phyloP scores from a whole-genome alignment of 1,139 yeast genomes.

The Arxiozyma bovina region DNA sequence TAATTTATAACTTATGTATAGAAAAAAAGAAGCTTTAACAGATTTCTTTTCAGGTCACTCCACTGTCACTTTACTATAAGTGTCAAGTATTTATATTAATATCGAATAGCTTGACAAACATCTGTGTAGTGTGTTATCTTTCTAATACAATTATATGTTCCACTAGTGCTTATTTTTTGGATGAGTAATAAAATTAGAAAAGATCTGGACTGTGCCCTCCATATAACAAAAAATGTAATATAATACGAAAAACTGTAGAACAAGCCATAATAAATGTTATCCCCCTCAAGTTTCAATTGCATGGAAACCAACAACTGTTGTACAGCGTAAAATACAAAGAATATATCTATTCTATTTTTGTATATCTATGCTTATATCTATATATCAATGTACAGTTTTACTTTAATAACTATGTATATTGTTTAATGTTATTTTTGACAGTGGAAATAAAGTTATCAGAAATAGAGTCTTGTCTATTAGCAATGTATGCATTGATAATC shows the following conservation, averaged over 20 bases:
- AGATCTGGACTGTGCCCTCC: not conserved
- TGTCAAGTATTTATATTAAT: too few relatives aligned
- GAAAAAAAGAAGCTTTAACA: too few relatives aligned
- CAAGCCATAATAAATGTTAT: not conserved
- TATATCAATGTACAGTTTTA: not conserved
- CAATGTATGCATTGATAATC: slow-evolving; percentile 58
- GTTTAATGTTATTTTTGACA: slow-evolving; percentile 16
- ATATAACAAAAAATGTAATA: not conserved
- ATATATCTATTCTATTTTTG: too few relatives aligned
- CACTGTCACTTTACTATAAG: not conserved
- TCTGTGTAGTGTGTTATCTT: not conserved
- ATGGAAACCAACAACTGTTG: not conserved
- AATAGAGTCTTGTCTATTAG: slow-evolving; percentile 62
- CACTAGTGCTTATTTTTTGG: not conserved
- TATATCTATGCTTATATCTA: not conserved
- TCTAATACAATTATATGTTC: not conserved
- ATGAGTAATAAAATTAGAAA: not conserved
- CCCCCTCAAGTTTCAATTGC: not conserved
- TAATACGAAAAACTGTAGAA: not conserved
- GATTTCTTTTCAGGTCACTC: not conserved
- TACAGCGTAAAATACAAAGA: not conserved
- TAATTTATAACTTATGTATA: too few relatives aligned
- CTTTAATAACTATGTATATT: not conserved
- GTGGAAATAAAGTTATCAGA: slow-evolving; percentile 27
- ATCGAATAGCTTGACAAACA: not conserved